Conservation (phyloP, 192 early-diverging fungal species). For the Podila epigama region DNA sequence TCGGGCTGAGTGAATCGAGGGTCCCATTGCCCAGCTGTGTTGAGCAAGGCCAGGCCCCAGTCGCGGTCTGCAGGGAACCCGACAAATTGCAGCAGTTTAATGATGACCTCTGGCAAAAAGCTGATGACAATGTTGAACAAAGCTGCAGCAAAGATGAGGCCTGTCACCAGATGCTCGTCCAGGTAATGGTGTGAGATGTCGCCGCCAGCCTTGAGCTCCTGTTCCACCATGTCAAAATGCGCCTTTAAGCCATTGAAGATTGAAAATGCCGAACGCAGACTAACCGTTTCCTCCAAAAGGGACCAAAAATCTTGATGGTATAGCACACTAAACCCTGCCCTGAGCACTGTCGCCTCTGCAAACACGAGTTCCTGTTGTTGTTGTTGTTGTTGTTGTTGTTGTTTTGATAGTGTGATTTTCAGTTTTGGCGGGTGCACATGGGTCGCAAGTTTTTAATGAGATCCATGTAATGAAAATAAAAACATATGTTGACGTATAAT, state of each 20-base stretch:
- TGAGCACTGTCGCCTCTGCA: conserved; percentile 78
- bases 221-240: conserved; percentile 50
- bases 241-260: conserved; percentile 66
- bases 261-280: conserved; percentile 71
- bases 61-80: conserved; percentile 81
- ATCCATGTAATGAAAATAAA: too few relatives aligned
- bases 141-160: conserved; percentile 77
- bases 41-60: conserved; percentile 74
- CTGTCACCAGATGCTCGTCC: conserved; percentile 84
- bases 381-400: too few relatives aligned
- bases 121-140: conserved; percentile 84
- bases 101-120: conserved; percentile 71
- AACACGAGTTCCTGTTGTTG: conserved; percentile 78
- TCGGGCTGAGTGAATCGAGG: conserved; percentile 7
- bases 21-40: conserved; percentile 76
- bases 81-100: conserved; percentile 81
- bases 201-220: conserved; percentile 56
- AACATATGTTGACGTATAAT: too few relatives aligned
- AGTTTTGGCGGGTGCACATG: too few relatives aligned
- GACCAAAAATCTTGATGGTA: conserved; percentile 79
- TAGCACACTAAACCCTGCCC: conserved; percentile 75
- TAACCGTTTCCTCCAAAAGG: conserved; percentile 78
- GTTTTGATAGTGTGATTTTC: too few relatives aligned
- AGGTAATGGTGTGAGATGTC: conserved; percentile 58
- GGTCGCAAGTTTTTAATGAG: too few relatives aligned